Base-by-base conservation (phyloP, 176 grass and related monocot genomes). In the Areca catechu region DNA sequence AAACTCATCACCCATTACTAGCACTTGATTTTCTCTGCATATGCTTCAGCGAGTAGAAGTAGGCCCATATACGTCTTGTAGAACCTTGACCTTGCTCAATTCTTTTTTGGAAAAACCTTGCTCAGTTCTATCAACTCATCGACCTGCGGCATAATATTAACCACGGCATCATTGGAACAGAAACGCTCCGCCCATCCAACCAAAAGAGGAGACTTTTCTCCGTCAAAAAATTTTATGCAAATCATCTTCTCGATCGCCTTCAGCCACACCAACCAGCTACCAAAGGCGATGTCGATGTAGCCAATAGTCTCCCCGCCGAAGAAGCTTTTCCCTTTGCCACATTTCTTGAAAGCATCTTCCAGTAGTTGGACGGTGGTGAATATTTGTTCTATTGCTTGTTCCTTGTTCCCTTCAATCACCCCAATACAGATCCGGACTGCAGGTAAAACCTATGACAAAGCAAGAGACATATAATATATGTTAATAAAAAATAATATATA, bases 241-340 rank as follows among this genome's bases (percentile, higher is more conserved):
- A 16, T 28, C 0, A 82, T 73, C 50, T 58, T 76, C 64, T 88
- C 84, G 0, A 63, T 7, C 15, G 67, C 51, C 74, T 19, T 82
- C 10, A 88, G 3, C 77, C 69, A 76, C 0, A 63, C 65, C 34
- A 95, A 25, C 9, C 51, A 7, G 16, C 66, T 68, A 5, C 72
- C 84, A 19, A 95, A 49, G 1, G 51, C 57, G 3, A 88, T 56
- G 57, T 95, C 89, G 5, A 88, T 16, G 58, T 73, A 95, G 16
- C 77, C 63, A 5, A 82, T 25, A 53, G 18, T 10, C 49, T 85
- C 80, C 20, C 89, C 89, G 43, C 71, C 62, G 51, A 95, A 95
- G 60, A 74, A 85, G 1, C 4, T 15, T 57, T 82, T 88, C 24
- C 71, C 77, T 19, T 37, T 29, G 21, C 77, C 48, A 43, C 71